These are phyloP conservation scores for Podospora pseudoanserina DNA, from an alignment of 495 filamentous ascomycete genomes.

Conservation along the genomic window DNA sequence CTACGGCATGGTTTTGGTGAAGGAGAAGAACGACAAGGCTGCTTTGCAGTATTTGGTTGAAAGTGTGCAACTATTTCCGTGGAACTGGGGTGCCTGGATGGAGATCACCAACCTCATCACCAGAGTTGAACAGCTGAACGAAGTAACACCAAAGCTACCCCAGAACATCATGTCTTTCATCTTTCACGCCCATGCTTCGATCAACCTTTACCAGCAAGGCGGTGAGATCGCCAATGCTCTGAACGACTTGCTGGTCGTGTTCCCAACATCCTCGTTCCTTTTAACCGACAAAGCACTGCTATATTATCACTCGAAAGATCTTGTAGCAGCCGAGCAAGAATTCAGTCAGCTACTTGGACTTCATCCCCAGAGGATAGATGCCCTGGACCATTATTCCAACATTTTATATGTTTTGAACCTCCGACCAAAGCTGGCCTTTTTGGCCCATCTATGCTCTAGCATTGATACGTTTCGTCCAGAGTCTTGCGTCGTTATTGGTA, in stretches of 20 bases:
- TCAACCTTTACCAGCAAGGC: conserved; percentile 85
- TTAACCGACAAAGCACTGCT: conserved; percentile 85
- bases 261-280: conserved; percentile 81
- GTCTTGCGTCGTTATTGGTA: conserved; percentile 94
- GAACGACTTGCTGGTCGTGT: conserved; percentile 72
- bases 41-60: conserved; percentile 78
- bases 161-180: conserved; percentile 90
- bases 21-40: conserved; percentile 80
- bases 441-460: conserved; percentile 82
- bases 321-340: conserved; percentile 76
- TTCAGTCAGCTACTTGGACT: conserved; percentile 76
- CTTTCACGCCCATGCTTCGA: conserved; percentile 83
- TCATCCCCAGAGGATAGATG: conserved; percentile 85
- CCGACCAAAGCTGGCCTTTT: conserved; percentile 82
- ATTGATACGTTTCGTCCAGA: conserved; percentile 97
- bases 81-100: conserved; percentile 96
- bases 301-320: conserved; percentile 91
- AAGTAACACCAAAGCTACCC: conserved; percentile 59
- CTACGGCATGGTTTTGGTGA: conserved; percentile 76
- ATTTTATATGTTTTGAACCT: conserved; percentile 89
- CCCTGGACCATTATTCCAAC: conserved; percentile 91
- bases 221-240: conserved; percentile 67
- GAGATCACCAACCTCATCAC: conserved; percentile 76
- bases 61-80: conserved; percentile 81
- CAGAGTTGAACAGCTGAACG: conserved; percentile 63